phyloP scores from a whole-genome alignment of 2,329 filamentous ascomycete species.

The Cladophialophora immunda region DNA sequence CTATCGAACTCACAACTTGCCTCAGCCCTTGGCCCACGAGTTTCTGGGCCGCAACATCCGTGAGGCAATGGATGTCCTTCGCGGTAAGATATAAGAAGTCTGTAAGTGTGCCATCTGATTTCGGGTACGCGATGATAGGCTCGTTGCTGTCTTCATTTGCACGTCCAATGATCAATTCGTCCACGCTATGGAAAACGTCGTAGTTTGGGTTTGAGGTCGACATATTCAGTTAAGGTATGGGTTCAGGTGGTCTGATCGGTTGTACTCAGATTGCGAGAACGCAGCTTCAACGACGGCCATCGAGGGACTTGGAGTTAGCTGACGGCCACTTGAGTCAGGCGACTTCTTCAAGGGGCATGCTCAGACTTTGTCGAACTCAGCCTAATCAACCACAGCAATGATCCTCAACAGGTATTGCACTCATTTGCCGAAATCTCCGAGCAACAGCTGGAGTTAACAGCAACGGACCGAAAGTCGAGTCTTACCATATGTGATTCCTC shows the following conservation, averaged over 20 bases:
- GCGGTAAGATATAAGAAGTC: background rate
- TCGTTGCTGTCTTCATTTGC: background rate
- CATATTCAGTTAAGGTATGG: background rate
- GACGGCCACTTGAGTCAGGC: background rate
- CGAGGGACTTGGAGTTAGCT: background rate
- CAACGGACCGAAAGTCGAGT: too few species aligned
- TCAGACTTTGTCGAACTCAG: background rate
- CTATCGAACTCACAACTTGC: background rate
- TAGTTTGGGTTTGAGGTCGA: background rate
- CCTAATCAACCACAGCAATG: background rate
- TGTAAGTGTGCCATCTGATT: background rate
- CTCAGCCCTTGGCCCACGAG: background rate
- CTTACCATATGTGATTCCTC: too few species aligned
- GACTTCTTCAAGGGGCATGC: background rate
- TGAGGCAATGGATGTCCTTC: background rate
- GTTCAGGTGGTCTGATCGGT: background rate
- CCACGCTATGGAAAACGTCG: conserved; percentile 11
- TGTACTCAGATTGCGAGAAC: background rate
- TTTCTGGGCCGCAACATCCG: background rate
- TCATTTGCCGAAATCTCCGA: background rate
- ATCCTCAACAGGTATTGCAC: background rate
- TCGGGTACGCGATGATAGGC: background rate
- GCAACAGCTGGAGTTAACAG: too few species aligned
- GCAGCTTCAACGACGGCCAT: background rate
- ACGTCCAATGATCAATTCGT: background rate